Percentiles rank a stretch among this genome's conserved stretches.
Evolutionary conservation across 805 yeast genomes (phyloP).

Genomic region (Candida hungchunana): DNA sequence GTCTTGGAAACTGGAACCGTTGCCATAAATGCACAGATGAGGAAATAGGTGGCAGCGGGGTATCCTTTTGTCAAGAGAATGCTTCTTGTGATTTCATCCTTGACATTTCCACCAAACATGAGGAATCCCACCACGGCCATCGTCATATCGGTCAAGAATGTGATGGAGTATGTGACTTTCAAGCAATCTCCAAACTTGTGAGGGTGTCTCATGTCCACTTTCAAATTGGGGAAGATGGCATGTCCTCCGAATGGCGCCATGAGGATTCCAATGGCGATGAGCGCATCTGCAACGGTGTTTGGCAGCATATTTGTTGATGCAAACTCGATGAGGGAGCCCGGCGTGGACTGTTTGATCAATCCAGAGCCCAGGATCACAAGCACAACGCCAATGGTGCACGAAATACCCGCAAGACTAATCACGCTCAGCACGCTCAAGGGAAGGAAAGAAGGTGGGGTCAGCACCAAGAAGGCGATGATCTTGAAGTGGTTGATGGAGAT

Average conservation of each 20-base stretch:
- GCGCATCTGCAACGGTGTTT: constrained; percentile 40
- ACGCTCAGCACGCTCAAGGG: constrained; percentile 73
- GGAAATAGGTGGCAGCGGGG: constrained; percentile 55
- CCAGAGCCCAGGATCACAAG: constrained; percentile 60
- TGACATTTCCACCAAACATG: constrained; percentile 73
- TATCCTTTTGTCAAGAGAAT: constrained; percentile 62
- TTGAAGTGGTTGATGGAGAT: constrained; percentile 56
- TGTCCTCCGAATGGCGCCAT: constrained; percentile 87
- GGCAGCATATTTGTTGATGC: constrained; percentile 73
- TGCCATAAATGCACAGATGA: constrained; percentile 69
- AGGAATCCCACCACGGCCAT: constrained; percentile 67
- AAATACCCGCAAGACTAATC: constrained; percentile 64
- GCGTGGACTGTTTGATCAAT: constrained; percentile 49
- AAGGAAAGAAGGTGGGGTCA: constrained; percentile 78
- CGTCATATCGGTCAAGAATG: constrained; percentile 54
- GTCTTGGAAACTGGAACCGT: constrained; percentile 79
- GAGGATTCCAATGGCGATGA: constrained; percentile 61
- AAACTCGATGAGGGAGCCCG: constrained; percentile 69
- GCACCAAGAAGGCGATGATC: constrained; percentile 57
- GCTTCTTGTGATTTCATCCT: constrained; percentile 76
- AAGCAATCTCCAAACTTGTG: constrained; percentile 50
- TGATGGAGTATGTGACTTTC: constrained; percentile 53
- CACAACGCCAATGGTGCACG: constrained; percentile 65
- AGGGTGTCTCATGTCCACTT: constrained; percentile 69
- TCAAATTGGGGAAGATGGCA: constrained; percentile 72